phyloP scores from a whole-genome alignment of 2,329 filamentous ascomycete genomes.

The Aureobasidium vineae region DNA sequence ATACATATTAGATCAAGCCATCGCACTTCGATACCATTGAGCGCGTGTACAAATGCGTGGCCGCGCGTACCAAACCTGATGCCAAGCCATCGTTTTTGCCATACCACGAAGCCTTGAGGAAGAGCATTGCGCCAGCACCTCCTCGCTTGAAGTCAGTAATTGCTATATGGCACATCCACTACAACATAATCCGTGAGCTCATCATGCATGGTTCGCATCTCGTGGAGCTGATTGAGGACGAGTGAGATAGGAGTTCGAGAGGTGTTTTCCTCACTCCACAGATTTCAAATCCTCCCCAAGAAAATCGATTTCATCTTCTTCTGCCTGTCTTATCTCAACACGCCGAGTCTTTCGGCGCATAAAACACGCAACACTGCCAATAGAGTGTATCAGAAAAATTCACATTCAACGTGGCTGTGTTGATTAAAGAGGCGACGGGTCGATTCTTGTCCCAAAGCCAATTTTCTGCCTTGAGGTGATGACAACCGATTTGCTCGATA shows the following conservation, averaged over 20 bases:
- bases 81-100: slow-evolving; percentile 7
- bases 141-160: not conserved
- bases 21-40: not conserved
- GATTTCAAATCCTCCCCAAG: slow-evolving; percentile 7
- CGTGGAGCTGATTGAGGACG: not conserved
- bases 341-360: not conserved
- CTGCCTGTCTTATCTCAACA: not conserved
- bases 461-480: not conserved
- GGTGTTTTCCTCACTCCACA: too few relatives aligned
- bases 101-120: not conserved
- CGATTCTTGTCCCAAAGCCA: not conserved
- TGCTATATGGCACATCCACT: not conserved
- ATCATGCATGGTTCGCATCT: not conserved
- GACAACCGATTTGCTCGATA: not conserved
- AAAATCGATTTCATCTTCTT: slow-evolving; percentile 4
- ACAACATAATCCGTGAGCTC: not conserved
- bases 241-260: not conserved
- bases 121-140: not conserved
- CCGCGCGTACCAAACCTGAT: slow-evolving; percentile 9
- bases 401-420: not conserved
- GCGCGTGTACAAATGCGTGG: slow-evolving; percentile 13
- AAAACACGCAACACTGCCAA: not conserved
- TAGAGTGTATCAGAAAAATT: not conserved
- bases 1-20: not conserved
- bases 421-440: not conserved